Base-by-base conservation (phyloP, 768 basidiomycete genomes). In the Termitomyces sp. region DNA sequence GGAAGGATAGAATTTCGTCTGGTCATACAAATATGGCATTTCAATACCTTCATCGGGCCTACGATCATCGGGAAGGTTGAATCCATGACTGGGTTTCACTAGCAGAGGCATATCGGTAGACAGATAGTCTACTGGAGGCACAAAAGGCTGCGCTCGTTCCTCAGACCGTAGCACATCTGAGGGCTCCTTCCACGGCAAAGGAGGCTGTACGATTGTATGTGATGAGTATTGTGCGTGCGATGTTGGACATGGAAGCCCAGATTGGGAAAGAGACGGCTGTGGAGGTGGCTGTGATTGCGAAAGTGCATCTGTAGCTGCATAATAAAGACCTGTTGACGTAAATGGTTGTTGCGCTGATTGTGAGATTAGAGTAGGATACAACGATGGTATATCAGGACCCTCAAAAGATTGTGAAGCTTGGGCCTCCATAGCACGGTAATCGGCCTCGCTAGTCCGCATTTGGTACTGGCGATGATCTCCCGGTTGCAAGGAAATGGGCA, bases 11-110 rank as follows among this genome's bases (percentile, higher is more conserved):
- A 48, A 28, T 42, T 46, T 53, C 30, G 56, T 17, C 28, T 50
- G 52, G 21, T 57, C 52, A 57, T 41, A 57, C 21, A 44, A 11
- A 35, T 35, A 57, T 8, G 59, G 43, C n/a, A 46, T 15, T 33
- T 38, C 46, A 17, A 26, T 21, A 35, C 48, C 47, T 15, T 60
- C 52, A 3, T 45, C 49, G 17, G 43, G 15, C 9, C 26, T 23
- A 38, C 35, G 15, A 41, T 23, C 17, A 38, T 31, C 53, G n/a
- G 52, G 14, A 3, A 49, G 30, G 28, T 37, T 38, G 9, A 45
- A 38, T 47, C 21, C 42, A 21, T 55, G 38, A 41, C 14, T 56
- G 3, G 50, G 43, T 38, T 44, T 51, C 19, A 52, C 50, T 14
- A 26, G 23, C 23, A 47, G 48, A 17, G 55, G 37, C n/a, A 38